These are phyloP conservation scores for Hibiscus mutabilis DNA, from an alignment of 345 rosid genomes.

Conservation along the genomic window DNA sequence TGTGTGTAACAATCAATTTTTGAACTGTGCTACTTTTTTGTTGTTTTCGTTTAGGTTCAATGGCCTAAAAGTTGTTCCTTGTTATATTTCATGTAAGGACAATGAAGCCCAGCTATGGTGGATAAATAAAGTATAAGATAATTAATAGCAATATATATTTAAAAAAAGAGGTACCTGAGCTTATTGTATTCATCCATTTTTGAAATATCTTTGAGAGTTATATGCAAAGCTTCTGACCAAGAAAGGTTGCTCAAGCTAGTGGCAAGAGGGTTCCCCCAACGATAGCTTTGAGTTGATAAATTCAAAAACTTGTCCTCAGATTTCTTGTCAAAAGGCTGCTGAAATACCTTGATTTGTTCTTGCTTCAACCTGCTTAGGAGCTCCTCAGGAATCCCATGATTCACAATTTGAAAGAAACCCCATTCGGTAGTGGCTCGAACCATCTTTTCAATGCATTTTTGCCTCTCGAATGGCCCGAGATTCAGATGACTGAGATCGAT, in stretches of 20 bases:
- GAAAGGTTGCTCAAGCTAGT: constrained; percentile 43
- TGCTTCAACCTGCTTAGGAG: constrained; percentile 30
- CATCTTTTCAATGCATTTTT: constrained; percentile 35
- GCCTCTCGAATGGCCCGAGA: constrained; percentile 17
- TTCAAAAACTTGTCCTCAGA: constrained; percentile 23
- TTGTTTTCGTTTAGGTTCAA: not conserved
- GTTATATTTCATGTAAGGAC: constrained; percentile 1
- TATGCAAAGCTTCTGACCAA: constrained; percentile 72
- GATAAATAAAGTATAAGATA: not conserved
- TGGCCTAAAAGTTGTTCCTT: constrained; percentile 6
- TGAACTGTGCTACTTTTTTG: not conserved
- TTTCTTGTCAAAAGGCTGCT: constrained; percentile 43
- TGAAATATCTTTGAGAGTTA: constrained; percentile 42
- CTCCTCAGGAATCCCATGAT: constrained; percentile 51
- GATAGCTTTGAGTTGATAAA: constrained; percentile 35
- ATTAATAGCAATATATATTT: too few species aligned
- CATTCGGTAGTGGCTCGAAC: constrained; percentile 47
- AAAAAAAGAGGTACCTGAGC: constrained; percentile 32
- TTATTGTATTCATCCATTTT: constrained; percentile 21
- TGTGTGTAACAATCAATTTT: not conserved
- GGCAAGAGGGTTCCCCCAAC: constrained; percentile 78
- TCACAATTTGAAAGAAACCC: constrained; percentile 73
- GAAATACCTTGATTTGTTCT: constrained; percentile 43
- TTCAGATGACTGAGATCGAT: constrained; percentile 38
- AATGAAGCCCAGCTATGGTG: not conserved